Evolutionary conservation across 768 basidiomycete species (phyloP), one percentile per base, ranked within the genome.

Genomic region (Boletus rubescentipes): DNA sequence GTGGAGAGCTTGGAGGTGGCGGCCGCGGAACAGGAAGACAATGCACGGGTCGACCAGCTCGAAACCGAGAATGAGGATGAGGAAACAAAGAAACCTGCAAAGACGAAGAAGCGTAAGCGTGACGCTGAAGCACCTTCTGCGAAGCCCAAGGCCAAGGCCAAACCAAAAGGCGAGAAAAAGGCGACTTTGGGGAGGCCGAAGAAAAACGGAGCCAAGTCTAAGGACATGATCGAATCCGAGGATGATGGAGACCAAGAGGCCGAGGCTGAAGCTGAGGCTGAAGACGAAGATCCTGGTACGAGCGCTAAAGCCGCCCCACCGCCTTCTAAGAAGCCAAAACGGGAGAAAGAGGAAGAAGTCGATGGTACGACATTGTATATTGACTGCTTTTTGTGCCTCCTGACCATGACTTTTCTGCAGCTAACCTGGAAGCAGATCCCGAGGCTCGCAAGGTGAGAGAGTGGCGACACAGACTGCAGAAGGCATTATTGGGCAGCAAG

Each of bases 401-500:
- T 64, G 45, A 62, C 53, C 37, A 42, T 31, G 11, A 2, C 34
- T 47, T 31, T 6, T 15, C 43, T 44, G 21, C 46, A 77, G 77
- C 75, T 52, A 75, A 76, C 47, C 58, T 84, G 49, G 71, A 74
- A 38, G 73, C 69, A 45, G 85, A 89, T 68, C 79, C 78, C 2
- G 86, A 88, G 56, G 87, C 84, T 21, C 63, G 75, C 50, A 86
- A 87, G 69, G 92, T 95, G 62, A 86, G 89, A 65, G 89, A 91
- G 53, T 96, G 94, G 93, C 79, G 95, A 60, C 93, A 96, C 70
- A 89, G 84, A 70, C 79, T 97, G 3, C 94, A 98, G 73, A 89
- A 93, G 70, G 89, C 84, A 0, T 89, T 93, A 75, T 67, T 95
- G 48, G 84, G 85, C 60, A 80, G 74, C 59, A 86, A 86, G 71